Evolutionary conservation across 2,329 filamentous ascomycete genomes (phyloP).

Genomic region (Cercospora sp.): DNA sequence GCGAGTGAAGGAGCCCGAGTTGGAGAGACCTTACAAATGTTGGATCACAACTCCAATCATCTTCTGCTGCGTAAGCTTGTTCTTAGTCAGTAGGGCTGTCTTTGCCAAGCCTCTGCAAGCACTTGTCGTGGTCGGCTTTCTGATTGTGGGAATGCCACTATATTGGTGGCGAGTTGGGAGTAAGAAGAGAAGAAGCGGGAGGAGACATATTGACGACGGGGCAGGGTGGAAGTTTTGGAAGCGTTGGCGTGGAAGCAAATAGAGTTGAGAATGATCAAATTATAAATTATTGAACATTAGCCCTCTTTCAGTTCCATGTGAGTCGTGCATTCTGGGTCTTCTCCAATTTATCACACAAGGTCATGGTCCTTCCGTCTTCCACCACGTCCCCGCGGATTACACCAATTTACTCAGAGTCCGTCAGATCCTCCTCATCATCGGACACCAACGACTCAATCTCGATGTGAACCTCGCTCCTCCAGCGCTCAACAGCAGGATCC

Average conservation of each 20-base stretch:
- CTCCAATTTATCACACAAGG: neutral
- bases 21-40: constrained; percentile 89
- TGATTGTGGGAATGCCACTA: constrained; percentile 77
- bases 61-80: constrained; percentile 96
- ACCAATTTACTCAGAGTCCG: neutral
- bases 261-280: neutral
- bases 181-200: constrained; percentile 40
- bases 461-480: neutral
- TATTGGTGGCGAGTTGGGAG: constrained; percentile 84
- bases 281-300: neutral
- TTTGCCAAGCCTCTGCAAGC: constrained; percentile 92
- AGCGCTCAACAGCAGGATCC: neutral
- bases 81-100: constrained; percentile 82
- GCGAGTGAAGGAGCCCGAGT: constrained; percentile 78
- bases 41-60: constrained; percentile 98
- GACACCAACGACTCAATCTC: neutral
- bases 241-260: constrained; percentile 39
- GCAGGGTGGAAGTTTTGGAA: constrained; percentile 47
- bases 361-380: neutral
- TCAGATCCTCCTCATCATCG: neutral
- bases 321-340: neutral
- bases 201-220: constrained; percentile 30
- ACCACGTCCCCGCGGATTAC: neutral
- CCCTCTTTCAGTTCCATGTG: neutral
- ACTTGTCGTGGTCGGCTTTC: constrained; percentile 79